Conservation (phyloP, 306 rosid species). For the Quercus suber region DNA sequence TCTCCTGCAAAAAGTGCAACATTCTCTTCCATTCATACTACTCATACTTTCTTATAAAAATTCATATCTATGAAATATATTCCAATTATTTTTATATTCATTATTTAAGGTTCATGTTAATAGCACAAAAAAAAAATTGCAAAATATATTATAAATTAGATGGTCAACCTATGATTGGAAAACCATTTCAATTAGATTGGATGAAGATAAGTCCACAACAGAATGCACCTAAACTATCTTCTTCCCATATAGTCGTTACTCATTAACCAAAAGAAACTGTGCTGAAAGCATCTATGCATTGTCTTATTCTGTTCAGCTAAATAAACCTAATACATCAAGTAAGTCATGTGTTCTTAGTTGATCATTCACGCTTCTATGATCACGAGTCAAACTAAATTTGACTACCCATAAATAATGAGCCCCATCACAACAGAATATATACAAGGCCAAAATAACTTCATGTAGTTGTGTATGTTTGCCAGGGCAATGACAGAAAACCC, state of each 20-base stretch:
- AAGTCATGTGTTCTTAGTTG: neutral
- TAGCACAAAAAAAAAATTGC: neutral
- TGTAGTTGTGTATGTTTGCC: neutral
- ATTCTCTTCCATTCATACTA: too few relatives aligned
- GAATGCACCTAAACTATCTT: neutral
- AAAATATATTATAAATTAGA: neutral
- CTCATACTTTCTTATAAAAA: neutral
- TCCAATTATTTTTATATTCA: neutral
- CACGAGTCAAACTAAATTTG: neutral
- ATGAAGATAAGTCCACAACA: neutral
- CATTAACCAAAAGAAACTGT: neutral
- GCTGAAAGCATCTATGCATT: neutral
- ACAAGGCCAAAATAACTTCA: neutral
- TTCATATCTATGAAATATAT: neutral
- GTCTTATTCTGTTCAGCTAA: neutral
- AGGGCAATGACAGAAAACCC: neutral
- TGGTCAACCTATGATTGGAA: neutral
- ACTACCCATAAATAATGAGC: neutral
- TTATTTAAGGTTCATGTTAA: neutral
- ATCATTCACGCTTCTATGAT: neutral
- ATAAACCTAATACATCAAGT: neutral
- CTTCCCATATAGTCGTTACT: neutral
- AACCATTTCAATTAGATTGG: neutral
- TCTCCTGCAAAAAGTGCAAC: neutral
- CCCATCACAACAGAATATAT: neutral